These are phyloP conservation scores for Leccinum subgranulosum DNA, from an alignment of 768 basidiomycete species.

Conservation along the genomic window DNA sequence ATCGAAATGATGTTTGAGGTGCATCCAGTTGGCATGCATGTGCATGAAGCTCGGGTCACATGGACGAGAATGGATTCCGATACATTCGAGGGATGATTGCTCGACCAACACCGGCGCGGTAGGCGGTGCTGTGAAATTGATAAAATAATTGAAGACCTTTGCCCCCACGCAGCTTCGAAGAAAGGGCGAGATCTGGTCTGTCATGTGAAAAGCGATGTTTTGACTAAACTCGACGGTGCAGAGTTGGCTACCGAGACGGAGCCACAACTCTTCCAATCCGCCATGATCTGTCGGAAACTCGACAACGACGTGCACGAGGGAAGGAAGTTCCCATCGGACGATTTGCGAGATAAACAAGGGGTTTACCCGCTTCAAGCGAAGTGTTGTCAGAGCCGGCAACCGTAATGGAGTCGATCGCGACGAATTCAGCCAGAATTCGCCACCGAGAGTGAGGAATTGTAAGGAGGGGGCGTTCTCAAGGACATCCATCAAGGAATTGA, in stretches of 20 bases:
- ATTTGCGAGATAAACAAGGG: constrained; percentile 52
- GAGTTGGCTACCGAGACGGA: constrained; percentile 47
- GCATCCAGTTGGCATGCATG: constrained; percentile 32
- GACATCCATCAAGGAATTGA: constrained; percentile 57
- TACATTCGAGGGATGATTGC: constrained; percentile 36
- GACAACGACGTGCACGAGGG: constrained; percentile 48
- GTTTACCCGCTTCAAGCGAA: constrained; percentile 50
- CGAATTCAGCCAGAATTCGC: constrained; percentile 34
- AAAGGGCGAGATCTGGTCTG: constrained; percentile 46
- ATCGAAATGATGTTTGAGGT: constrained; percentile 42
- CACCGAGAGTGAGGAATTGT: constrained; percentile 56
- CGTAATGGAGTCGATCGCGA: constrained; percentile 25
- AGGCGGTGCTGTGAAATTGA: constrained; percentile 44
- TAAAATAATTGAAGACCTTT: constrained; percentile 51
- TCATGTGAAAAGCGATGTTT: constrained; percentile 50
- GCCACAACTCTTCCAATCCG: constrained; percentile 47
- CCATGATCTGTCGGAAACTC: constrained; percentile 42
- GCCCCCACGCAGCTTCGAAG: constrained; percentile 45
- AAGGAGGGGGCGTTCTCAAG: constrained; percentile 53
- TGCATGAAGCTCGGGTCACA: constrained; percentile 31
- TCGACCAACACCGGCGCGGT: constrained; percentile 16
- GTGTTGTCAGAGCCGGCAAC: constrained; percentile 48
- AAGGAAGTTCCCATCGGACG: constrained; percentile 48
- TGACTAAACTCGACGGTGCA: constrained; percentile 56
- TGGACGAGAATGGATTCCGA: constrained; percentile 51